These are phyloP conservation scores for Apiospora sp. DNA, from an alignment of 2,329 filamentous ascomycete species.

Conservation along the genomic window DNA sequence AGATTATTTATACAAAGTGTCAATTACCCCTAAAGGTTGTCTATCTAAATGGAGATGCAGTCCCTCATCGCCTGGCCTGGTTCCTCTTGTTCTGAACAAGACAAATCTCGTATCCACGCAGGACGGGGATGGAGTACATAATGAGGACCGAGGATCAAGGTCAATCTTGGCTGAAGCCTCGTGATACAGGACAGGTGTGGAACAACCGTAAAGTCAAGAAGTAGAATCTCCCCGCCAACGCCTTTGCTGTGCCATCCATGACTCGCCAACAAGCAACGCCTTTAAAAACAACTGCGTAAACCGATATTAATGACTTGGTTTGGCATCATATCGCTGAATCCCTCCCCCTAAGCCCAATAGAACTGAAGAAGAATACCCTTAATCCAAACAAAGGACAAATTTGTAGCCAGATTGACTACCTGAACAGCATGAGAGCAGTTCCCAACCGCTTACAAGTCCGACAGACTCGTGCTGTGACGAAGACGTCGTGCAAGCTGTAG, in stretches of 20 bases:
- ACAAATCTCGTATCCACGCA: conserved; percentile 1
- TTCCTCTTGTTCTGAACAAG: conserved; percentile 11
- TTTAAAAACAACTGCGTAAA: conserved; percentile 8
- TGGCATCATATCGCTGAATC: conserved; percentile 14
- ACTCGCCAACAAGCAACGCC: conserved; percentile 19
- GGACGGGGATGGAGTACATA: conserved; percentile 3
- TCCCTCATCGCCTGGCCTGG: conserved; percentile 13
- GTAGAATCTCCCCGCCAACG: conserved; percentile 22
- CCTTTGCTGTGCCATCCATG: conserved; percentile 24
- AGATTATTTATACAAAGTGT: conserved; percentile 14
- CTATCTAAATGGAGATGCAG: conserved; percentile 17
- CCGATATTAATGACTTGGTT: conserved; percentile 16
- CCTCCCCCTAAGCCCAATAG: conserved; percentile 20
- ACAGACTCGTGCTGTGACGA: background rate
- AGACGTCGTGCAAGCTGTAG: conserved; percentile 7
- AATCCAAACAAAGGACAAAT: conserved; percentile 18
- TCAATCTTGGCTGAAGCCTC: conserved; percentile 17
- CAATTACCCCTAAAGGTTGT: conserved; percentile 9
- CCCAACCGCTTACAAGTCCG: background rate
- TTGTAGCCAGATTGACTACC: background rate
- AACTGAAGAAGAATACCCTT: conserved; percentile 17
- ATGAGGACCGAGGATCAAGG: conserved; percentile 15
- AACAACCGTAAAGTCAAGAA: conserved; percentile 4
- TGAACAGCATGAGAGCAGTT: background rate
- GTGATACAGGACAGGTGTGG: conserved; percentile 7